phyloP scores from a whole-genome alignment of 345 rosid genomes.

The Turnera subulata region DNA sequence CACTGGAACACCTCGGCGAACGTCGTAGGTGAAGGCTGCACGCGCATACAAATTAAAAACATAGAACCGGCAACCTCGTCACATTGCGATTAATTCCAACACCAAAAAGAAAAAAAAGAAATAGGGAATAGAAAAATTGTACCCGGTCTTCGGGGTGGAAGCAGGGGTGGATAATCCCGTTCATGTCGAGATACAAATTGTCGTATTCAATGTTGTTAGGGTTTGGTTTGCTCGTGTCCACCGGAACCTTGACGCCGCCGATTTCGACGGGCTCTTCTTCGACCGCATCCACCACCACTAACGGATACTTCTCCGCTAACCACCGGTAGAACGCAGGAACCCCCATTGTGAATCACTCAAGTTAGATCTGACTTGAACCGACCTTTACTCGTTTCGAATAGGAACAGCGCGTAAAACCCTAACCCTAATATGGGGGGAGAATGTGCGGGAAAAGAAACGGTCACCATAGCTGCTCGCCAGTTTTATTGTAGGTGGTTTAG shows the following conservation, averaged over 20 bases:
- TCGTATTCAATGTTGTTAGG: slow-evolving; percentile 83
- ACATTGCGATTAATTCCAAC: not conserved
- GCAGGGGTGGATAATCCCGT: slow-evolving; percentile 97
- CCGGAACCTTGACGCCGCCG: slow-evolving; percentile 61
- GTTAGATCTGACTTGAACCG: not conserved
- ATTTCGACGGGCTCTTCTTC: slow-evolving; percentile 77
- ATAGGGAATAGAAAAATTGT: not conserved
- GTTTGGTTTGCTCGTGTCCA: slow-evolving; percentile 75
- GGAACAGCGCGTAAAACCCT: not conserved
- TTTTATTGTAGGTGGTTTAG: too few species aligned
- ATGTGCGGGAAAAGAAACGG: too few species aligned
- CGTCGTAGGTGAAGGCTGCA: slow-evolving; percentile 77
- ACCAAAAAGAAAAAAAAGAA: not conserved
- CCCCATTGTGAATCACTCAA: slow-evolving; percentile 46
- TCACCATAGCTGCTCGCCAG: too few species aligned
- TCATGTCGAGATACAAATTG: slow-evolving; percentile 96
- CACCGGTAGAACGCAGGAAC: slow-evolving; percentile 94
- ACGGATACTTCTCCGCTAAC: slow-evolving; percentile 87
- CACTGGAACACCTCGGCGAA: slow-evolving; percentile 77
- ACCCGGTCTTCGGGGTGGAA: slow-evolving; percentile 95
- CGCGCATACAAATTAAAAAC: too few species aligned
- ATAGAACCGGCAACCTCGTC: not conserved
- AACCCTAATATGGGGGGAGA: not conserved
- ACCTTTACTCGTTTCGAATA: not conserved
- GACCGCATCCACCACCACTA: slow-evolving; percentile 64